These are phyloP conservation scores for Cryphonectria radicalis DNA, from an alignment of 2,329 filamentous ascomycete genomes.

Conservation along the genomic window DNA sequence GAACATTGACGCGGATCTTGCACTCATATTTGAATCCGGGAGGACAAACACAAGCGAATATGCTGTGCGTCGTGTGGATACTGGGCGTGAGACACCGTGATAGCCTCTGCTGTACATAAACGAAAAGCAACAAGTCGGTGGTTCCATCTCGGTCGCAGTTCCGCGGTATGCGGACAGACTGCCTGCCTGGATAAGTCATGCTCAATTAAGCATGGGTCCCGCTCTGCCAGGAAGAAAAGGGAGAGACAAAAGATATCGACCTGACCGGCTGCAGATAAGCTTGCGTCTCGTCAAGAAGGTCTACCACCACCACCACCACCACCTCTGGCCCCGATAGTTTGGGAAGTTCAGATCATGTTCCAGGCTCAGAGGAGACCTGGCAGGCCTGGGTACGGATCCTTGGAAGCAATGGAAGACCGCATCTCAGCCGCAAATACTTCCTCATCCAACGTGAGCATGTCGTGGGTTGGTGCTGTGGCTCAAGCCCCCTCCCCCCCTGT, in stretches of 20 bases:
- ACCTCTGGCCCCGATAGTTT: not conserved
- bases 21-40: not conserved
- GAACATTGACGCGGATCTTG: not conserved
- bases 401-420: not conserved
- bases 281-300: not conserved
- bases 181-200: not conserved
- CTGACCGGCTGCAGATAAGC: not conserved
- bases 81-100: not conserved
- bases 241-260: not conserved
- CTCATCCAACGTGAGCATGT: conserved; percentile 7
- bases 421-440: conserved; percentile 17
- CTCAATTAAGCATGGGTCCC: conserved; percentile 1
- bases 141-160: not conserved
- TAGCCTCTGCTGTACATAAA: too few relatives aligned
- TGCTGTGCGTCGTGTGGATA: not conserved
- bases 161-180: conserved; percentile 1
- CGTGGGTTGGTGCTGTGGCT: conserved; percentile 12
- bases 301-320: not conserved
- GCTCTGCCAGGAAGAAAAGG: not conserved
- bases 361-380: not conserved
- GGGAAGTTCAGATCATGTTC: not conserved
- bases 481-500: not conserved
- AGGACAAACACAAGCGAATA: not conserved
- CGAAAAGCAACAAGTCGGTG: not conserved
- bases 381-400: conserved; percentile 4